A percentile compares a stretch with the other conserved stretches of the same genome.
Evolutionary conservation across 352 stramenopile species (phyloP).

Genomic region (Phytophthora parvispora): DNA sequence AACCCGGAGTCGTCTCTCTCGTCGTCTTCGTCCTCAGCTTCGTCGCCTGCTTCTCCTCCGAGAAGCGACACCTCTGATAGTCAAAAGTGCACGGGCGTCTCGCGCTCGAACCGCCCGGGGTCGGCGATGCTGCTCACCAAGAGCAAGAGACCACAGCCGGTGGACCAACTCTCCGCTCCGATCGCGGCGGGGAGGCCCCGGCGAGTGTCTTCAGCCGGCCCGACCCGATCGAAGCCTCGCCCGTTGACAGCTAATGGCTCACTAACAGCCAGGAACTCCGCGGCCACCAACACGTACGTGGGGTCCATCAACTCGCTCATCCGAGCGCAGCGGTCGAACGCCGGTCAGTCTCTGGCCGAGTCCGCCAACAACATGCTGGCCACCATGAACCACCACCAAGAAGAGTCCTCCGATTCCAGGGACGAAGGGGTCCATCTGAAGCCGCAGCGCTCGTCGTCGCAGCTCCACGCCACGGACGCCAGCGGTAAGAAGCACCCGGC

Average conservation of each 20-base stretch:
- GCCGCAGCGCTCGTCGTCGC: conserved; percentile 44
- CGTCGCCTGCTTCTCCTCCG: conserved; percentile 14
- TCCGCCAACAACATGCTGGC: conserved; percentile 60
- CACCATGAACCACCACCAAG: conserved; percentile 28
- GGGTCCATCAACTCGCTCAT: conserved; percentile 79
- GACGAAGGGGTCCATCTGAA: conserved; percentile 40
- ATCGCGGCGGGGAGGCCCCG: conserved; percentile 13
- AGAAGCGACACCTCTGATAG: background rate
- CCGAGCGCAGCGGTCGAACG: conserved; percentile 57
- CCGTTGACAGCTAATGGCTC: conserved; percentile 7
- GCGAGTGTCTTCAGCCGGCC: conserved; percentile 28
- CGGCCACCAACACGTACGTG: conserved; percentile 46
- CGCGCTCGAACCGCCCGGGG: conserved; percentile 20
- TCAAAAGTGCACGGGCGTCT: conserved; percentile 10
- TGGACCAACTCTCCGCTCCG: background rate
- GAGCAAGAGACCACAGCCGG: conserved; percentile 10
- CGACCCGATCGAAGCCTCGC: conserved; percentile 16
- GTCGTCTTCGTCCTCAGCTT: conserved; percentile 31
- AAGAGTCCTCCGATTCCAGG: conserved; percentile 10
- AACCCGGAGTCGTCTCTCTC: conserved; percentile 30
- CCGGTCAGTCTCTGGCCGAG: conserved; percentile 59
- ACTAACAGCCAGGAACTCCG: conserved; percentile 17
- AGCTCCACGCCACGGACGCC: conserved; percentile 31
- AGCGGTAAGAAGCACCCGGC: conserved; percentile 24
- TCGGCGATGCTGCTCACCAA: conserved; percentile 33